Evolutionary conservation across 1,139 yeast genomes (phyloP), one percentile per base, ranked within the genome.

Genomic region (Debaryomyces udenii): DNA sequence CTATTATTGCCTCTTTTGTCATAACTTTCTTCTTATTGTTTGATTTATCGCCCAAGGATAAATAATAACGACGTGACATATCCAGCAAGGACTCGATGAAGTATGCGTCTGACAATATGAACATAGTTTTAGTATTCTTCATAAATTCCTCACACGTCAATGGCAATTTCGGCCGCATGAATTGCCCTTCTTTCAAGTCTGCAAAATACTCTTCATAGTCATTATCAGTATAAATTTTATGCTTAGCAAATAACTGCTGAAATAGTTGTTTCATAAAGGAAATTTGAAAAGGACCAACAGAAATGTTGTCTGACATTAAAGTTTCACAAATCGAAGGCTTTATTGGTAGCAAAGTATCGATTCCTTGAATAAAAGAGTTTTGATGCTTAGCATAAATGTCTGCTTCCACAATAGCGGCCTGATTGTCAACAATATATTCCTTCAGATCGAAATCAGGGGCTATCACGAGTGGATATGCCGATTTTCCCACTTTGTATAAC

Each of bases 291-390:
- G 18, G n/a, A 3, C 27, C 27, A 17, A 18, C 10, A 16, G 31
- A 31, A 3, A 40, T 26, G 13, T 43, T 44, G 6, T 45, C 37
- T 11, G 53, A 49, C 42, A 61, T 52, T 10, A 79, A 46, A 6
- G 68, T 53, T 4, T 72, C 70, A 51, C 84, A 73, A 23, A 78
- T 40, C 2, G 68, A 47, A 2, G 68, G 68, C 31, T 81, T 78
- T 1, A 65, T 39, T 0, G 69, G 68, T 4, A 86, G 53, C 5
- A 83, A 55, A 6, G 65, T 55, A 46, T 83, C 84, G 2, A 88
- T 69, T 0, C 89, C 93, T 46, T 88, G 95, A 6, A 91, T 81
- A 20, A 80, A 79, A 0, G 96, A 85, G 49, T 82, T 71, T 50
- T 83, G 87, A 39, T 83, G 80, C 31, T 78, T 76, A 2, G 96